Conservation (phyloP, 208 protist genomes). For the Trypanosoma cruzi region DNA sequence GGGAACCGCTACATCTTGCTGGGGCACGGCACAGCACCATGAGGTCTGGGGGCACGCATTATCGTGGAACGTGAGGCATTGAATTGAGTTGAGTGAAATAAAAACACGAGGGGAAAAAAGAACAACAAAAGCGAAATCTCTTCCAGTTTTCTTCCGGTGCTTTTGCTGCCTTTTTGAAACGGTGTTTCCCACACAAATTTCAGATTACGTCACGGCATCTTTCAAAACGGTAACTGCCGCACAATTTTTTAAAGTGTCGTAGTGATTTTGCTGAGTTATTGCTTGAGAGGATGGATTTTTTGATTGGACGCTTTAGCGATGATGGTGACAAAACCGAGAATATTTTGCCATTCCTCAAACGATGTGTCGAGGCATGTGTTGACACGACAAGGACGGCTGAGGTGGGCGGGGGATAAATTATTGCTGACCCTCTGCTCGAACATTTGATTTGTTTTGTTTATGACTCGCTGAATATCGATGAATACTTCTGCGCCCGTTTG, state of each 20-base stretch:
- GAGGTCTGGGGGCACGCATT: no score
- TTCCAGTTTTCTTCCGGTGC: conserved; percentile 57
- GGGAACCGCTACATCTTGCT: no score
- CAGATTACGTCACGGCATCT: conserved; percentile 42
- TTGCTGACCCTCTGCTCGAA: conserved; percentile 27
- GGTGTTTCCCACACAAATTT: conserved; percentile 34
- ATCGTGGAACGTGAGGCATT: no score
- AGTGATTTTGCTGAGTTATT: conserved; percentile 44
- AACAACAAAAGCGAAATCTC: no score
- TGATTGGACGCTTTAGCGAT: conserved; percentile 36
- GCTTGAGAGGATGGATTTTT: conserved; percentile 40
- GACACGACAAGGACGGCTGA: conserved; percentile 10
- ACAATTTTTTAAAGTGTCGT: conserved; percentile 24
- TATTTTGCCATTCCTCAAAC: conserved; percentile 45
- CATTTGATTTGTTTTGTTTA: conserved; percentile 32
- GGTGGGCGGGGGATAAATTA: conserved; percentile 19
- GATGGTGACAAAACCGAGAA: conserved; percentile 33
- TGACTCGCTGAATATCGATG: conserved; percentile 13
- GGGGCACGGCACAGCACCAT: no score
- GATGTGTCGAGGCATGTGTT: conserved; percentile 28
- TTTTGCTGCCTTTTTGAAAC: conserved; percentile 19
- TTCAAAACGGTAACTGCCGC: conserved; percentile 35
- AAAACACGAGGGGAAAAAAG: no score
- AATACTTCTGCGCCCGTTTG: conserved; percentile 34
- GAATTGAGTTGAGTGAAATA: no score